Evolutionary conservation across 2,329 filamentous ascomycete species (phyloP).

Genomic region (Dothiorella sarmentorum): DNA sequence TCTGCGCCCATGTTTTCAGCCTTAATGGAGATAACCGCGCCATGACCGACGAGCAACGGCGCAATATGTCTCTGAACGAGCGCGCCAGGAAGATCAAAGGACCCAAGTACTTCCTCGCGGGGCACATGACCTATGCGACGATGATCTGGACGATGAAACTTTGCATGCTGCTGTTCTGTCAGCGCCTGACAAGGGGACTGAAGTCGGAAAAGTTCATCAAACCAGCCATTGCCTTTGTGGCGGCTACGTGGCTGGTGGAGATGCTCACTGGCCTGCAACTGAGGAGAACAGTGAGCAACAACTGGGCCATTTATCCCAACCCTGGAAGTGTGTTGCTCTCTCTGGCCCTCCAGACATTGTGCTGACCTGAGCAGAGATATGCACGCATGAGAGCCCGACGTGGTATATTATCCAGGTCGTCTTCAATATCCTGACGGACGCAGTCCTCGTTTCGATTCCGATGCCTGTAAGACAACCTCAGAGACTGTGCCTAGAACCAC

Average conservation of each 20-base stretch:
- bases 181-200: constrained; percentile 34
- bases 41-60: constrained; percentile 34
- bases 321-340: constrained; percentile 33
- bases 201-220: constrained; percentile 37
- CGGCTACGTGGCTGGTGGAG: constrained; percentile 26
- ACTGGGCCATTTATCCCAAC: constrained; percentile 39
- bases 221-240: constrained; percentile 34
- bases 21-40: constrained; percentile 28
- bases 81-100: constrained; percentile 30
- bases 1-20: constrained; percentile 29
- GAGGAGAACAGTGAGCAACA: constrained; percentile 33
- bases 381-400: constrained; percentile 33
- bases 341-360: no score
- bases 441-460: constrained; percentile 36
- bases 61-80: constrained; percentile 29
- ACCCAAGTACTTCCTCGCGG: constrained; percentile 38
- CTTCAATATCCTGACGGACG: constrained; percentile 35
- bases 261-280: constrained; percentile 23
- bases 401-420: constrained; percentile 33
- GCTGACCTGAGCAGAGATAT: constrained; percentile 23
- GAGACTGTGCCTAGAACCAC: not conserved
- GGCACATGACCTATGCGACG: constrained; percentile 33
- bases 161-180: constrained; percentile 43
- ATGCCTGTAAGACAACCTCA: constrained; percentile 25
- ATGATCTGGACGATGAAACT: constrained; percentile 43